A percentile compares a stretch with the other conserved stretches of the same genome.
phyloP scores from a whole-genome alignment of 306 rosid species.

The Dalbergia cultrata region DNA sequence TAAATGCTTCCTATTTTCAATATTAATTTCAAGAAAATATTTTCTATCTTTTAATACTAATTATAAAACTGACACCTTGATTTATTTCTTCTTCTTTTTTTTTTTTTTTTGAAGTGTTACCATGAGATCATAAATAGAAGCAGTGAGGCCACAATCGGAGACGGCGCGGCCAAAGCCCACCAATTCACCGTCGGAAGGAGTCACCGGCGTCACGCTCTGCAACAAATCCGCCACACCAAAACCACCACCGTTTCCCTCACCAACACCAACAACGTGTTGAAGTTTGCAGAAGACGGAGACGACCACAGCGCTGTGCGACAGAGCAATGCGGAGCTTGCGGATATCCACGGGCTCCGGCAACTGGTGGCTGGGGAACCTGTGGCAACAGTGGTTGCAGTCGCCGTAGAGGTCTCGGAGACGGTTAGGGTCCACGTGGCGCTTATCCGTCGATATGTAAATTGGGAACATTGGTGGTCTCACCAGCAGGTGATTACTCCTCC shows the following conservation, averaged over 20 bases:
- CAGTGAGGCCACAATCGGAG: conserved; percentile 83
- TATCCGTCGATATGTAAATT: conserved; percentile 67
- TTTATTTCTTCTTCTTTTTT: no score
- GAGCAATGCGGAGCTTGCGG: conserved; percentile 71
- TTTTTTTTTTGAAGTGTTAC: conserved; percentile 44
- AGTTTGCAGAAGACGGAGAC: conserved; percentile 82
- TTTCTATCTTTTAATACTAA: no score
- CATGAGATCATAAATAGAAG: conserved; percentile 84
- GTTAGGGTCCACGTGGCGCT: conserved; percentile 59
- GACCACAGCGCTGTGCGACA: conserved; percentile 71
- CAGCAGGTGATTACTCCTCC: neutral
- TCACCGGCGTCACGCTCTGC: conserved; percentile 56
- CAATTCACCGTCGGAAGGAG: conserved; percentile 65
- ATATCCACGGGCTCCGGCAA: conserved; percentile 56
- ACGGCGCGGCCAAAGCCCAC: conserved; percentile 90
- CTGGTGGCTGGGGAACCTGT: conserved; percentile 53
- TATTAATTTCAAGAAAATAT: no score
- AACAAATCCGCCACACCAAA: conserved; percentile 50
- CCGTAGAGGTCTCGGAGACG: conserved; percentile 63
- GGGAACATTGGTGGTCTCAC: conserved; percentile 52
- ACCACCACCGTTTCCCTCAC: neutral
- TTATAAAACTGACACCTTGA: no score
- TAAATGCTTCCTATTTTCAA: no score
- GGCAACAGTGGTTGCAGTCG: conserved; percentile 65
- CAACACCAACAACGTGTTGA: neutral